These are phyloP conservation scores for Moesziomyces aphidis DNA, from an alignment of 1,284 basidiomycete genomes.

Conservation along the genomic window DNA sequence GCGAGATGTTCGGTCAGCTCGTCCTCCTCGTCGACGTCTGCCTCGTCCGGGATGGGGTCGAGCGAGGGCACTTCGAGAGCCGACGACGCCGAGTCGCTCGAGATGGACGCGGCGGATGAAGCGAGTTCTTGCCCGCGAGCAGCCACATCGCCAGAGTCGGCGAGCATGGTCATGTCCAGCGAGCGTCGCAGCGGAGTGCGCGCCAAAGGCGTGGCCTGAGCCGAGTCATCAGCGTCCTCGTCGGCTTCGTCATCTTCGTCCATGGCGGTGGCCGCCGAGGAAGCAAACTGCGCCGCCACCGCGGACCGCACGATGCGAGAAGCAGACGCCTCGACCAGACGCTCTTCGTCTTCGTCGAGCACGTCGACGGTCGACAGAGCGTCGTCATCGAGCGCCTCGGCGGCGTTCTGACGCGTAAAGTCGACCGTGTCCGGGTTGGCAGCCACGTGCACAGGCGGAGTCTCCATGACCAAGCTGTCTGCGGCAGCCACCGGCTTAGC, in stretches of 20 bases:
- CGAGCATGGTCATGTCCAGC: constrained; percentile 26
- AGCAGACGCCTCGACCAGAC: constrained; percentile 28
- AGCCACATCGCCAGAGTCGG: not conserved
- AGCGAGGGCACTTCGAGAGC: constrained; percentile 41
- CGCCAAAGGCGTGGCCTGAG: constrained; percentile 41
- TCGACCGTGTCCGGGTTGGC: constrained; percentile 49
- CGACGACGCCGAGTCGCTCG: constrained; percentile 23
- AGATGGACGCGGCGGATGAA: constrained; percentile 21
- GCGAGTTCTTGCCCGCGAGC: constrained; percentile 4
- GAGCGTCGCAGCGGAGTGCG: constrained; percentile 41
- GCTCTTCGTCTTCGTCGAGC: constrained; percentile 46
- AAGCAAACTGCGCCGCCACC: not conserved
- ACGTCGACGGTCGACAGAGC: constrained; percentile 33
- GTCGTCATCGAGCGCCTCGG: constrained; percentile 33
- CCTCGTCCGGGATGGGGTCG: constrained; percentile 45
- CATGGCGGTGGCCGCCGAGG: not conserved
- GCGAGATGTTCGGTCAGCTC: constrained; percentile 47
- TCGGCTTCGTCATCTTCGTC: constrained; percentile 15
- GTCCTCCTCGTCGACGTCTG: constrained; percentile 40
- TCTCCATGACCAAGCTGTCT: constrained; percentile 32
- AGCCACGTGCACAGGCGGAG: constrained; percentile 43
- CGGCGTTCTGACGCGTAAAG: constrained; percentile 31
- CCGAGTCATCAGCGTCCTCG: constrained; percentile 32
- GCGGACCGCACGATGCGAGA: constrained; percentile 10
- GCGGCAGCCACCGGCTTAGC: not conserved